phyloP scores from a whole-genome alignment of 768 basidiomycete genomes.

The Sutorius australiensis region DNA sequence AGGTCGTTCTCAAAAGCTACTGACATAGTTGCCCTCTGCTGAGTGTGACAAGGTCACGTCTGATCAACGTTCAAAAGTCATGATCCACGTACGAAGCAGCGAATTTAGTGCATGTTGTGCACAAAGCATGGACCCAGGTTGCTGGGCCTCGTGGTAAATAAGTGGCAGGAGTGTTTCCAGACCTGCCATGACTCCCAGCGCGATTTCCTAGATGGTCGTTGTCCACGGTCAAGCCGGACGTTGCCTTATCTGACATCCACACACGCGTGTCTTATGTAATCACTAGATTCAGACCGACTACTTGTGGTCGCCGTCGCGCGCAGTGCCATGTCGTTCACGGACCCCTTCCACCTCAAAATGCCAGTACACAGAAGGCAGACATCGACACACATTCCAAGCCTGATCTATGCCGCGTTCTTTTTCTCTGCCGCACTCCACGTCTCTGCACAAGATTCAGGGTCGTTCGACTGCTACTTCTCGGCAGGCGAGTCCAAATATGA shows the following conservation, averaged over 20 bases:
- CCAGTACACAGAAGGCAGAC: constrained; percentile 12
- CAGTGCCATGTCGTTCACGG: not conserved
- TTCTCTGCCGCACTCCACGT: constrained; percentile 23
- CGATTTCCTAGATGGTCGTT: constrained; percentile 11
- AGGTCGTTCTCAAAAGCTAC: constrained; percentile 19
- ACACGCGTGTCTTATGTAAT: constrained; percentile 32
- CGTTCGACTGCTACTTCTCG: constrained; percentile 53
- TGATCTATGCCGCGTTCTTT: constrained; percentile 15
- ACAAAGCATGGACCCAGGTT: constrained; percentile 77
- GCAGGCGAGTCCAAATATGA: constrained; percentile 51
- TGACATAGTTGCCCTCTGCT: constrained; percentile 48
- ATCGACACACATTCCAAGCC: not conserved
- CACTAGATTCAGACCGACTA: constrained; percentile 5
- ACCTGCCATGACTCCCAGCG: constrained; percentile 46
- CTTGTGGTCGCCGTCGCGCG: not conserved
- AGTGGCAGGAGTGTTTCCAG: constrained; percentile 49
- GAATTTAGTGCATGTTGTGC: constrained; percentile 85
- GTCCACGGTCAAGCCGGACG: constrained; percentile 8
- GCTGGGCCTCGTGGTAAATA: constrained; percentile 80
- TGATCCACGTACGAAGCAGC: constrained; percentile 54
- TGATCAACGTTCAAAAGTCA: constrained; percentile 39
- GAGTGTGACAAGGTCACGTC: constrained; percentile 26
- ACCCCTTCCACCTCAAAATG: constrained; percentile 18
- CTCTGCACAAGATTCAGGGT: constrained; percentile 34
- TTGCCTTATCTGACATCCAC: constrained; percentile 25